A percentile compares a stretch with the other conserved stretches of the same genome.
Evolutionary conservation across 2,329 filamentous ascomycete species (phyloP).

Genomic region (Chaetomium olivaceum): DNA sequence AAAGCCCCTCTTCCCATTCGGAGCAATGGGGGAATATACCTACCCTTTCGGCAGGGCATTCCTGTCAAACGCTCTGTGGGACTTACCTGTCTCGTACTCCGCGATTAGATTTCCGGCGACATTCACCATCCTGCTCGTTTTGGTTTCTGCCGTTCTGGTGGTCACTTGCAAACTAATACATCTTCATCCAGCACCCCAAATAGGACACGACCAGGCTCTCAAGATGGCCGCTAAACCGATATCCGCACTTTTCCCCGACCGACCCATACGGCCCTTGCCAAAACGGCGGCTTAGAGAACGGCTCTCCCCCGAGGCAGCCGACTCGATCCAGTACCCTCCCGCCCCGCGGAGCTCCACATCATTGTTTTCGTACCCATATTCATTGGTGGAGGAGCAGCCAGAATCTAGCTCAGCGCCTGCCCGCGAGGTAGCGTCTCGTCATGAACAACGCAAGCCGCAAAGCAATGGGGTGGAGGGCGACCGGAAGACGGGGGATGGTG

Average conservation of each 20-base stretch:
- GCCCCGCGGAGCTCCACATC: slow-evolving; percentile 69
- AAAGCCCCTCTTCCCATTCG: not conserved
- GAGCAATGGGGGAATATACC: slow-evolving; percentile 1
- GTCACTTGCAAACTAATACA: slow-evolving; percentile 27
- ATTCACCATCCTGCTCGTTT: slow-evolving; percentile 4
- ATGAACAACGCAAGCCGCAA: slow-evolving; percentile 44
- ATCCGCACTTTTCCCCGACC: slow-evolving; percentile 80
- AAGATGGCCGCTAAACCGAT: slow-evolving; percentile 72
- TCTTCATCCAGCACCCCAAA: slow-evolving; percentile 15
- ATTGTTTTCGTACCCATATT: slow-evolving; percentile 73
- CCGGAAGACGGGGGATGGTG: slow-evolving; percentile 61
- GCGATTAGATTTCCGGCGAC: slow-evolving; percentile 4
- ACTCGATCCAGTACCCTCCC: slow-evolving; percentile 79
- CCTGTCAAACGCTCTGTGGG: slow-evolving; percentile 11
- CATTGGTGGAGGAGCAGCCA: slow-evolving; percentile 52
- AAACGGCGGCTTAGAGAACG: slow-evolving; percentile 85
- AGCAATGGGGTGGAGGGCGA: slow-evolving; percentile 58
- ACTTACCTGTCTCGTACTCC: slow-evolving; percentile 6
- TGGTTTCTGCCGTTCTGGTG: slow-evolving; percentile 17
- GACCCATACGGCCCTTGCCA: slow-evolving; percentile 89
- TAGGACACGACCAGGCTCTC: slow-evolving; percentile 46
- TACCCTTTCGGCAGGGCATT: slow-evolving; percentile 11
- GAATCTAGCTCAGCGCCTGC: slow-evolving; percentile 33
- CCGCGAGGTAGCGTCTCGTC: slow-evolving; percentile 37
- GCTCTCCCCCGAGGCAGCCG: slow-evolving; percentile 80